Percentiles rank a stretch among this genome's conserved stretches.
These are phyloP conservation scores for Larix kaempferi DNA, from an alignment of 75 land plant genomes.

Conservation along the genomic window DNA sequence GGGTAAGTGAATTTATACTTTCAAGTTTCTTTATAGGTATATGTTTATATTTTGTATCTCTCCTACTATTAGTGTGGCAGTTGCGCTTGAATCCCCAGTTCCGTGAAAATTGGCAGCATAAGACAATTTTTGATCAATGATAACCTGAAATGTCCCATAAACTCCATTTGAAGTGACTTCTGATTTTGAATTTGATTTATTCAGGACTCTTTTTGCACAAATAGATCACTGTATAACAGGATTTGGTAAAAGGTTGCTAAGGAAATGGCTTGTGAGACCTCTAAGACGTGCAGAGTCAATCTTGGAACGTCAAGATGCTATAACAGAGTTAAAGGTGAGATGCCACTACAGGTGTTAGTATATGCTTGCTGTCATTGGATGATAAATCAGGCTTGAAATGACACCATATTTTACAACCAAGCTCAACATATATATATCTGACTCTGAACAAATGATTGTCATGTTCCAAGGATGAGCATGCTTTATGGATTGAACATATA, in stretches of 20 bases:
- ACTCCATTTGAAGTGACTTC: background rate
- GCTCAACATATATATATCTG: background rate
- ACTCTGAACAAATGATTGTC: too few species aligned
- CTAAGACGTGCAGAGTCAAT: conserved; percentile 50
- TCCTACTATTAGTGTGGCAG: background rate
- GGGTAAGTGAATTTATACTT: conserved; percentile 49
- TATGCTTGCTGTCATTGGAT: background rate
- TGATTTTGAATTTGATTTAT: background rate
- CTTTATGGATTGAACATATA: too few species aligned
- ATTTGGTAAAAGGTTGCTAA: conserved; percentile 87
- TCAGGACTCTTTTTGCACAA: conserved; percentile 79
- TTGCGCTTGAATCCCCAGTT: background rate
- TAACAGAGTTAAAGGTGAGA: conserved; percentile 47
- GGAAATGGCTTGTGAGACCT: conserved; percentile 90
- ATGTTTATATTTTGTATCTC: background rate
- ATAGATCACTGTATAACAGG: conserved; percentile 89
- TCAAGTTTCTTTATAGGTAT: background rate
- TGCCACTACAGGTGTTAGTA: background rate
- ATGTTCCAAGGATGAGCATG: too few species aligned
- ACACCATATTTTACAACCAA: conserved; percentile 1
- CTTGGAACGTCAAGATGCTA: conserved; percentile 71
- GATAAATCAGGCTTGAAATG: conserved; percentile 27
- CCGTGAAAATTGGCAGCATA: background rate
- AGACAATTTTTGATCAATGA: background rate
- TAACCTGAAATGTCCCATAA: background rate